Conservation (phyloP, 345 rosid species). For the Eucalyptus shirleyi region DNA sequence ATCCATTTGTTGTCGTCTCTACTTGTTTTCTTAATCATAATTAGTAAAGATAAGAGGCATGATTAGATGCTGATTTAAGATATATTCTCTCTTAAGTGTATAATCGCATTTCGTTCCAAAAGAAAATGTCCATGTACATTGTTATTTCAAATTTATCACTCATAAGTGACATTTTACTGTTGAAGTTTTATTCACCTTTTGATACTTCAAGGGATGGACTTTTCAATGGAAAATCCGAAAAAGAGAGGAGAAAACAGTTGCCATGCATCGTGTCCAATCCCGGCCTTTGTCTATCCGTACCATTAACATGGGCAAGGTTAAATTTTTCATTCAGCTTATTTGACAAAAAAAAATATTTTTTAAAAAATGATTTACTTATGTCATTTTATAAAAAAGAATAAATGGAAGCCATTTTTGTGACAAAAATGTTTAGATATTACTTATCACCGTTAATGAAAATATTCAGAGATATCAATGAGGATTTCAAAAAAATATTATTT, state of each 20-base stretch:
- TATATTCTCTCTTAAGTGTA: neutral
- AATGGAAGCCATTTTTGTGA: neutral
- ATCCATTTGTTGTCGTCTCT: neutral
- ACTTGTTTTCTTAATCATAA: neutral
- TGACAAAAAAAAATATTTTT: neutral
- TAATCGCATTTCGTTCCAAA: neutral
- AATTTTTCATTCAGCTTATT: neutral
- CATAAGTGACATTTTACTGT: neutral
- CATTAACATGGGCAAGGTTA: neutral
- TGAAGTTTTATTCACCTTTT: neutral
- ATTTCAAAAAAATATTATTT: neutral
- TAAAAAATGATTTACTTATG: fast-evolving
- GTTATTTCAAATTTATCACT: neutral
- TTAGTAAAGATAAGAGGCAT: neutral
- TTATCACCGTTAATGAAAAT: neutral
- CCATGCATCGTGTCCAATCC: neutral
- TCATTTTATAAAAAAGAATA: neutral
- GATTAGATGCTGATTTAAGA: neutral
- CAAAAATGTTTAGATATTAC: neutral
- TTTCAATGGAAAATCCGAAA: neutral
- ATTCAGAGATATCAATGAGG: too few species aligned
- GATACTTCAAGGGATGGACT: neutral
- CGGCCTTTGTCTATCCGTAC: neutral
- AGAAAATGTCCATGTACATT: neutral
- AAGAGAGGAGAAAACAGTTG: neutral